Percentiles rank a stretch among this genome's conserved stretches.
Evolutionary conservation across 2,329 filamentous ascomycete species (phyloP).

Genomic region (Ascochyta fabae): DNA sequence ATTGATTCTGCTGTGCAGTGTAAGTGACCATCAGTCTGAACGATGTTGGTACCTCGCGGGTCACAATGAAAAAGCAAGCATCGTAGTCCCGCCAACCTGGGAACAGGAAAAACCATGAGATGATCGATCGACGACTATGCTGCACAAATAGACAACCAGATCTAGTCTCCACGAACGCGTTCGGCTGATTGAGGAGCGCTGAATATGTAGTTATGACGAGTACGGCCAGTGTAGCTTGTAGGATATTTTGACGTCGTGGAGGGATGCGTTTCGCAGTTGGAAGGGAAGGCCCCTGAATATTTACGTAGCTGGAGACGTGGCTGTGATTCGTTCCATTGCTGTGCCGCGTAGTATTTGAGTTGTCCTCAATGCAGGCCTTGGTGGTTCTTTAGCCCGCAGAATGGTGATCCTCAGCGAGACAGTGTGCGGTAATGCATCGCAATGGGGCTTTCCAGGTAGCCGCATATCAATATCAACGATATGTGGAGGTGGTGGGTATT

Average conservation of each 20-base stretch:
- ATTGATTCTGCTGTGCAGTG: no score
- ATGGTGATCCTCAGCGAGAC: no score
- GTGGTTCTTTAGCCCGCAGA: neutral
- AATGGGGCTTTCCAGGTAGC: neutral
- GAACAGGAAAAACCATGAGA: neutral
- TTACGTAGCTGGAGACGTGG: neutral
- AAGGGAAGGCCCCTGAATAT: no score
- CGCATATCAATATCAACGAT: neutral
- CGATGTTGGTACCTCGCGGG: no score
- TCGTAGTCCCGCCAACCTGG: neutral
- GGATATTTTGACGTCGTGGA: no score
- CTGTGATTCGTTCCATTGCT: neutral
- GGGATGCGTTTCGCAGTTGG: no score
- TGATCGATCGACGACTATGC: neutral
- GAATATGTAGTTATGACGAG: neutral
- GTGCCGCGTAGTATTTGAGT: neutral
- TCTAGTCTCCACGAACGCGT: no score
- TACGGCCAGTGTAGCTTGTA: no score
- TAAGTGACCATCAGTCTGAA: no score
- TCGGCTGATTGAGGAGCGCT: neutral
- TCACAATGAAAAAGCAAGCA: neutral
- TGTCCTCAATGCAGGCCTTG: neutral
- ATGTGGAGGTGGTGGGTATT: neutral
- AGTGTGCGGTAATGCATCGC: neutral
- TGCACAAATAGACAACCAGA: neutral